Conservation (phyloP, 768 basidiomycete genomes). For the Dentipellis fragilis region DNA sequence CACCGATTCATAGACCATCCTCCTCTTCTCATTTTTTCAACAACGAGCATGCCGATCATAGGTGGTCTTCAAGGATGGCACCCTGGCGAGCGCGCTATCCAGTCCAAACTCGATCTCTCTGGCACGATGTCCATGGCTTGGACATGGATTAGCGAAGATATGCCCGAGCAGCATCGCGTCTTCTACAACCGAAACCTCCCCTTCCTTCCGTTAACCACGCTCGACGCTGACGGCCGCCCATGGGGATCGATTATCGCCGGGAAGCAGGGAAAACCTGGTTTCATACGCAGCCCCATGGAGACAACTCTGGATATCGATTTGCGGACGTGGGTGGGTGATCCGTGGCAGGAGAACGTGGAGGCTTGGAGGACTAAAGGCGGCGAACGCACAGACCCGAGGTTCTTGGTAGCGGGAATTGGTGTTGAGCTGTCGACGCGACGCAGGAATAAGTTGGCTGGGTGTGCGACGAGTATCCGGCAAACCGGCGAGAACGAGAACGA, state of each 20-base stretch:
- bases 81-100: slow-evolving; percentile 41
- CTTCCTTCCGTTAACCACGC: slow-evolving; percentile 47
- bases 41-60: neutral
- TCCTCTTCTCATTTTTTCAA: too few species aligned
- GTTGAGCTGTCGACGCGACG: slow-evolving; percentile 47
- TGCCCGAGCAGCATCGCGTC: slow-evolving; percentile 37
- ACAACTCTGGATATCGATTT: slow-evolving; percentile 30
- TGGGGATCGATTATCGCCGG: slow-evolving; percentile 51
- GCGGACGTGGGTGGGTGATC: slow-evolving; percentile 45
- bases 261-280: slow-evolving; percentile 34
- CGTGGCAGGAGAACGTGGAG: slow-evolving; percentile 28
- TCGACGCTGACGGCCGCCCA: slow-evolving; percentile 41
- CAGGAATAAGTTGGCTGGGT: slow-evolving; percentile 55
- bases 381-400: slow-evolving; percentile 9
- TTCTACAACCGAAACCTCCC: slow-evolving; percentile 26
- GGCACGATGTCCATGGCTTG: slow-evolving; percentile 28
- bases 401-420: slow-evolving; percentile 45
- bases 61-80: slow-evolving; percentile 24
- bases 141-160: slow-evolving; percentile 31
- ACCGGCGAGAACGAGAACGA: slow-evolving; percentile 12
- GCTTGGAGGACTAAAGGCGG: neutral
- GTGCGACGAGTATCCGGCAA: slow-evolving; percentile 24
- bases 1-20: too few species aligned
- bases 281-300: slow-evolving; percentile 27
- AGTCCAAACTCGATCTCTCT: slow-evolving; percentile 34